phyloP scores from a whole-genome alignment of 306 rosid genomes.

The Urtica urens region DNA sequence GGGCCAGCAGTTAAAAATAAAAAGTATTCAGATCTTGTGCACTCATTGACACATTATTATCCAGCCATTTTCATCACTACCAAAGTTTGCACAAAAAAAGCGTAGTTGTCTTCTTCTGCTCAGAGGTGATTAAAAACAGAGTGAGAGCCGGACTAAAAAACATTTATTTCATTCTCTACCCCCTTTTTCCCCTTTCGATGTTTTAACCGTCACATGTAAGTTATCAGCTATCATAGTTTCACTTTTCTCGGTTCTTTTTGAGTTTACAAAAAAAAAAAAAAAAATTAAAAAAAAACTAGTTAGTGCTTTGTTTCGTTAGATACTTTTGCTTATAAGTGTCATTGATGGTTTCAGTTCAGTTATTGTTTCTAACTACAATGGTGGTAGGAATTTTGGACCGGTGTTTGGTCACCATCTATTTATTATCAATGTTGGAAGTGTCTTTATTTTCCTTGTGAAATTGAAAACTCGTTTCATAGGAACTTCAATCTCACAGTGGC shows the following conservation, averaged over 20 bases:
- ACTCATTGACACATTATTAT: constrained; percentile 21
- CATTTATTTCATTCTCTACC: not conserved
- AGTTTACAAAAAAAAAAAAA: not conserved
- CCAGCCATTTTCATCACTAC: constrained; percentile 24
- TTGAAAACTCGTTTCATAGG: too few species aligned
- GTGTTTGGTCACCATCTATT: constrained; percentile 12
- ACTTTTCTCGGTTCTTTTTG: not conserved
- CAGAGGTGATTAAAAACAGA: constrained; percentile 20
- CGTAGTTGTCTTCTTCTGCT: constrained; percentile 19
- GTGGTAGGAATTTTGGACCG: constrained; percentile 13
- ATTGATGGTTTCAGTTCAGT: constrained; percentile 3
- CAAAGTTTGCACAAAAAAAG: constrained; percentile 26
- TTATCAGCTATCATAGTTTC: constrained; percentile 8
- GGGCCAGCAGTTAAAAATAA: constrained; percentile 26
- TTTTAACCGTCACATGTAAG: constrained; percentile 22
- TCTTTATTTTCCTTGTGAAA: too few species aligned
- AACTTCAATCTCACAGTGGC: too few species aligned
- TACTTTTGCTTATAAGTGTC: constrained; percentile 9
- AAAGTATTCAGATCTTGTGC: constrained; percentile 21
- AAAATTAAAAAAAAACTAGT: not conserved
- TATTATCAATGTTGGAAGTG: constrained; percentile 3
- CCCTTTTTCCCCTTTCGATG: not conserved
- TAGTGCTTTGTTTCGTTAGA: constrained; percentile 14
- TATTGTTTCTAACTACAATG: not conserved
- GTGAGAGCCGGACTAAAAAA: constrained; percentile 27